These are phyloP conservation scores for Paspalum vaginatum DNA, from an alignment of 176 grass and related monocot species.

Conservation along the genomic window DNA sequence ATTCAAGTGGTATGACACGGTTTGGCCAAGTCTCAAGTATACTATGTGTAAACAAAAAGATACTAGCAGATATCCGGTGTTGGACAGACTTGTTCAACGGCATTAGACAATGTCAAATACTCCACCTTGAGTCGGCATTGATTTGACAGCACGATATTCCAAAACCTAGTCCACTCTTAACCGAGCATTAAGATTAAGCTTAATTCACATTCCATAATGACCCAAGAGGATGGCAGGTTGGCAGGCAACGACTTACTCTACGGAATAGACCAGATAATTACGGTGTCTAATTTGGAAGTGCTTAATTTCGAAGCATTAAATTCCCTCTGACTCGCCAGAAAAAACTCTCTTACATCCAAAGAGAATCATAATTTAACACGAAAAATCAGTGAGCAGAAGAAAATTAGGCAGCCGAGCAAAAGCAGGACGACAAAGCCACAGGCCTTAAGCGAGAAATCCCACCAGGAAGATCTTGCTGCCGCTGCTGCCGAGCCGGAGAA, in stretches of 20 bases:
- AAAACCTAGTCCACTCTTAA: slow-evolving; percentile 33
- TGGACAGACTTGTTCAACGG: slow-evolving; percentile 30
- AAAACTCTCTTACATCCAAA: slow-evolving; percentile 20
- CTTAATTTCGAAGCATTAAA: slow-evolving; percentile 15
- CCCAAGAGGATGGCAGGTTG: neutral
- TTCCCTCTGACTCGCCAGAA: slow-evolving; percentile 3
- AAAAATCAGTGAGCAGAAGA: neutral
- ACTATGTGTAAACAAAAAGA: neutral
- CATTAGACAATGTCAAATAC: slow-evolving; percentile 43
- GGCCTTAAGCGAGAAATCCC: slow-evolving; percentile 36
- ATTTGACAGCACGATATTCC: slow-evolving; percentile 43
- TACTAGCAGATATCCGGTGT: neutral
- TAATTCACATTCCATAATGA: slow-evolving; percentile 3
- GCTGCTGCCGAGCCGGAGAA: slow-evolving; percentile 69
- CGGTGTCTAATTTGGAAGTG: neutral
- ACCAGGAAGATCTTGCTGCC: slow-evolving; percentile 99
- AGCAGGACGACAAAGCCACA: slow-evolving; percentile 17
- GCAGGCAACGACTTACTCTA: neutral
- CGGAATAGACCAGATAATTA: neutral
- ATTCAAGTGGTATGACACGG: neutral
- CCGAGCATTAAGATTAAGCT: slow-evolving; percentile 1
- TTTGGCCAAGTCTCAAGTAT: slow-evolving; percentile 20
- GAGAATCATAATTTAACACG: neutral
- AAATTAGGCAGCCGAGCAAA: neutral
- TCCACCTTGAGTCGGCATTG: slow-evolving; percentile 38